Evolutionary conservation across 371 early-diverging fungal species (phyloP), one percentile per base, ranked within the genome.

Genomic region (Apophysomyces variabilis): DNA sequence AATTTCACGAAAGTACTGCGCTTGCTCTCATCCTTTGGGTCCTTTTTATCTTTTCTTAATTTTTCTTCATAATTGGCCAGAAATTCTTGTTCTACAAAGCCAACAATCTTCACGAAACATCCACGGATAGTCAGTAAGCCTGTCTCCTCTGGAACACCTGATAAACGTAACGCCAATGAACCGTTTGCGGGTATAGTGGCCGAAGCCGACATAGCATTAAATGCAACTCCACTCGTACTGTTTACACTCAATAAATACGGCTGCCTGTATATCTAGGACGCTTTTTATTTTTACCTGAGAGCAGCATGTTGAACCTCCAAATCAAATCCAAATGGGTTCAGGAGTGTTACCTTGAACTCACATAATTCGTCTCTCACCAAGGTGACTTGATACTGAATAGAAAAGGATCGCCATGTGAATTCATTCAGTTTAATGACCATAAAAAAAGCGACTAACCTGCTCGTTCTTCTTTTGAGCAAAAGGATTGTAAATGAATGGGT

Each of bases 261-360:
- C 44, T 39, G 44, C 43, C 7, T 7, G 16, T 3, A 26, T 26
- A 26, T 26, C 32, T 26, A 26, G 32, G 3, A 26, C 32, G 32
- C 32, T 26, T 26, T 26, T 26, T 26, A 2, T 4, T 44, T 57
- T 62, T 76, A 89, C 91, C 81, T 83, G 8, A 94, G 67, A 6
- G 74, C 65, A 4, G 92, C 85, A 57, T 80, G 83, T 59, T 90
- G 89, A 14, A 93, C 71, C 26, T 93, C 93, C 50, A 94, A 70
- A 65, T 92, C 92, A 69, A 94, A 92, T 11, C 88, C 86, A 76
- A 92, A 93, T 5, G 92, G 93, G 69, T 94, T 94, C 4, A 88
- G 76, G 36, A 94, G 70, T 0, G 82, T 82, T 1, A 93, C 85
- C 58, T 89, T 87, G 68, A 92, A 90, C 46, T 89, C 87, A 4